Evolutionary conservation across 2,329 filamentous ascomycete genomes (phyloP), one percentile per base, ranked within the genome.

Genomic region (Verticillium nubilum): DNA sequence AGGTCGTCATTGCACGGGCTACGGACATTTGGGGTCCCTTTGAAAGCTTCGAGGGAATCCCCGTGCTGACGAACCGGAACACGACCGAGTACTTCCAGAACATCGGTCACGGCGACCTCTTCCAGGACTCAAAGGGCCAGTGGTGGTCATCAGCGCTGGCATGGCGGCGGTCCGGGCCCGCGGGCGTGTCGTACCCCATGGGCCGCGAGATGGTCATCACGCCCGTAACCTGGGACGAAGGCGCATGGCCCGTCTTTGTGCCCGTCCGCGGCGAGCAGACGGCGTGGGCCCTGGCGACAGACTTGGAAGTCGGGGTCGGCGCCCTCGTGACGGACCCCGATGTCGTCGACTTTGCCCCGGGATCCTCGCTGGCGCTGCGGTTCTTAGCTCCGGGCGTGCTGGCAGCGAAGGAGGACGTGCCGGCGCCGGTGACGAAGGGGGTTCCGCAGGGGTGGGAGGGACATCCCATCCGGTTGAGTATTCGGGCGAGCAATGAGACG

Each of bases 81-180:
- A 74, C 74, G 4, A 61, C 70, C 17, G 68, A 72, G 54, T 75
- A 74, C 60, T 75, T 79, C 63, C 76, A 79, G 54, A 73, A 73
- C 1, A 73, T 77, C 4, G 76, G 78, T 1, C 78, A 81, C 60
- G 76, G 67, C 1, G 77, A 80, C 61, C 63, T 80, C 0, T 79
- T 80, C 65, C 76, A 78, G 54, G 76, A 79, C 54, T 52, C 63
- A 0, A 35, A 63, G 0, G 80, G 78, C 0, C 76, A 80, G 29
- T 86, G 83, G 83, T 84, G 81, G 82, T 78, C 74, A 0, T 71
- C 79, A 5, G 74, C 75, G 1, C 68, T 86, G 1, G 72, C 77
- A 0, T 80, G 77, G 0, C 72, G 82, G 2, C n/a, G n/a, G n/a
- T n/a, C n/a, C n/a, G n/a, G n/a, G n/a, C n/a, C n/a, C n/a, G 74